Conservation (phyloP, 1,284 basidiomycete species). For the Tremellales sp. region DNA sequence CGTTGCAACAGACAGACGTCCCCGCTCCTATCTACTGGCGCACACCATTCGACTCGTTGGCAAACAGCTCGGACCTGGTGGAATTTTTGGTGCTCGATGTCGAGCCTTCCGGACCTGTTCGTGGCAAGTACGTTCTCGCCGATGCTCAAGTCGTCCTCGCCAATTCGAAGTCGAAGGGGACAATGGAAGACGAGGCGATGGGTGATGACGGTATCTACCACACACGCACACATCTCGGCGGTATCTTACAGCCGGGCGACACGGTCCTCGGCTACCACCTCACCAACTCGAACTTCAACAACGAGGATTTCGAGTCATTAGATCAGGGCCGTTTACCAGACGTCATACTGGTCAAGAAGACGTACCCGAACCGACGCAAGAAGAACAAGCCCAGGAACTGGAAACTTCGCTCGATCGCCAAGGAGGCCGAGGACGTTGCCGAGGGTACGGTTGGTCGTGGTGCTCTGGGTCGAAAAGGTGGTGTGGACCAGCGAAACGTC, state of each 20-base stretch:
- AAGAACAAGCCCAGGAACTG: slow-evolving; percentile 81
- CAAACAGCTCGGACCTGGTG: slow-evolving; percentile 75
- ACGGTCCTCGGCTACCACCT: slow-evolving; percentile 88
- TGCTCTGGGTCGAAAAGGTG: slow-evolving; percentile 82
- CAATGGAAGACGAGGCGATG: slow-evolving; percentile 47
- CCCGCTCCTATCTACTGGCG: slow-evolving; percentile 85
- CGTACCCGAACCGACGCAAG: slow-evolving; percentile 91
- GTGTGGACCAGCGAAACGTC: slow-evolving; percentile 86
- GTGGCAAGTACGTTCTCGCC: slow-evolving; percentile 77
- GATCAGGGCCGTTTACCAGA: slow-evolving; percentile 76
- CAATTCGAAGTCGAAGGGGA: slow-evolving; percentile 53
- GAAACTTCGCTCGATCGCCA: slow-evolving; percentile 90
- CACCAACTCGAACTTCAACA: slow-evolving; percentile 88
- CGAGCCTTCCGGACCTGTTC: slow-evolving; percentile 68
- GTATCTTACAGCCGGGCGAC: slow-evolving; percentile 92
- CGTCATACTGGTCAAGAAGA: slow-evolving; percentile 90
- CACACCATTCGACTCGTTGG: slow-evolving; percentile 76
- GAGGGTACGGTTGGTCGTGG: slow-evolving; percentile 59
- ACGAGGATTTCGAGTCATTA: slow-evolving; percentile 74
- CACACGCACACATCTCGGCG: slow-evolving; percentile 92
- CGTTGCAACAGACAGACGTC: slow-evolving; percentile 79
- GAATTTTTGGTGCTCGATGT: slow-evolving; percentile 96
- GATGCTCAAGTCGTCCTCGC: slow-evolving; percentile 91
- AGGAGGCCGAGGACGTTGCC: slow-evolving; percentile 75
- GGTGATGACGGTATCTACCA: slow-evolving; percentile 78